Conservation (phyloP, 805 yeast genomes). For the Phaffomyces opuntiae region DNA sequence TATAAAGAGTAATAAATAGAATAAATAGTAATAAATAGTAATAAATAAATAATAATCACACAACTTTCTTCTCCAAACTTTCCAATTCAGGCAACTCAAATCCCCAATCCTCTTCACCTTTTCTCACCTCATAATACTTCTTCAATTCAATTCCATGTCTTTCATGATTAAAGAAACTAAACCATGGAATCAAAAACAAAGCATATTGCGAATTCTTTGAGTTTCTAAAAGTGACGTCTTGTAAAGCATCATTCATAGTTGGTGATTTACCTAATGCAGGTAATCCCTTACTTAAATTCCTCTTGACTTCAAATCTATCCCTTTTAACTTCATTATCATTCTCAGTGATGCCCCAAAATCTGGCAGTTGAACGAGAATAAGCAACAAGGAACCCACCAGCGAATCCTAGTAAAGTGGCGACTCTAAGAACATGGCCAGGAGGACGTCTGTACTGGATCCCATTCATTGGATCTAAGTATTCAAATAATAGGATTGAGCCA, state of each 20-base stretch:
- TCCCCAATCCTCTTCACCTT: conserved; percentile 21
- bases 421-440: conserved; percentile 49
- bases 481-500: conserved; percentile 34
- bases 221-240: conserved; percentile 70
- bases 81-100: conserved; percentile 19
- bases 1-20: not conserved
- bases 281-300: conserved; percentile 53
- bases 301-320: conserved; percentile 71
- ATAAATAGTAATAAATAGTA: not conserved
- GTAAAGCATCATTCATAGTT: conserved; percentile 58
- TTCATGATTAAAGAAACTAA: conserved; percentile 74
- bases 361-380: conserved; percentile 56
- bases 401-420: conserved; percentile 54
- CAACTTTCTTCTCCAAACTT: conserved; percentile 13
- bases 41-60: not conserved
- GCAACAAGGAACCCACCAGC: conserved; percentile 71
- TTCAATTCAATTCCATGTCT: conserved; percentile 71
- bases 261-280: conserved; percentile 60
- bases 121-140: conserved; percentile 31
- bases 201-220: conserved; percentile 62
- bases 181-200: conserved; percentile 68
- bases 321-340: conserved; percentile 60
- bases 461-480: conserved; percentile 39
- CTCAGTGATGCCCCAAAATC: conserved; percentile 77
- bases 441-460: conserved; percentile 40